These are phyloP conservation scores for Aspergillus bombycis DNA, from an alignment of 2,329 filamentous ascomycete species.

Conservation along the genomic window DNA sequence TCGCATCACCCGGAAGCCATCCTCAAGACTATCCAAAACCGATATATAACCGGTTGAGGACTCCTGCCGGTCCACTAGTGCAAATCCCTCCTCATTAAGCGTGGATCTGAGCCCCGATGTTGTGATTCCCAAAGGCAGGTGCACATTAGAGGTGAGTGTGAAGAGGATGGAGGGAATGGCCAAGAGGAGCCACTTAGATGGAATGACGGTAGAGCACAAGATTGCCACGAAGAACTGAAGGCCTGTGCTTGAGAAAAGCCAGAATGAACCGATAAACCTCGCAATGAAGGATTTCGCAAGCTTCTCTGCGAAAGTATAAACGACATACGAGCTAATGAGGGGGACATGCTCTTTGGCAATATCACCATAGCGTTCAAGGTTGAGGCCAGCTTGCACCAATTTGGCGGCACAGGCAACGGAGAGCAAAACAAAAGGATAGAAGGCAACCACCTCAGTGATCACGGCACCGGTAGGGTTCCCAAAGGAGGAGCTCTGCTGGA, in stretches of 20 bases:
- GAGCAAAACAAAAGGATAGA: slow-evolving; percentile 70
- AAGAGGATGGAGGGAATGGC: slow-evolving; percentile 69
- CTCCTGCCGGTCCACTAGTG: slow-evolving; percentile 78
- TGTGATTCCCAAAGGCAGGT: slow-evolving; percentile 66
- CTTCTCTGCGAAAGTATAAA: slow-evolving; percentile 59
- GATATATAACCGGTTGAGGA: slow-evolving; percentile 92
- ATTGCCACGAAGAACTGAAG: slow-evolving; percentile 70
- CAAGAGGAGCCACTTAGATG: slow-evolving; percentile 68
- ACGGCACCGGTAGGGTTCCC: slow-evolving; percentile 74
- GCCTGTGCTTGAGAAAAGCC: slow-evolving; percentile 71
- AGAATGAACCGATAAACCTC: slow-evolving; percentile 61
- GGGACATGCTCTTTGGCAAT: slow-evolving; percentile 66
- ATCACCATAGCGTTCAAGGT: slow-evolving; percentile 58
- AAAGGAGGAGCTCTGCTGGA: slow-evolving; percentile 65
- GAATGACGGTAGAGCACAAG: slow-evolving; percentile 67
- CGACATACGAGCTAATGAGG: slow-evolving; percentile 66
- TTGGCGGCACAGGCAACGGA: slow-evolving; percentile 66
- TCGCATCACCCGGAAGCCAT: slow-evolving; percentile 78
- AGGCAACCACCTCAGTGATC: slow-evolving; percentile 72
- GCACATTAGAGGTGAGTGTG: slow-evolving; percentile 72
- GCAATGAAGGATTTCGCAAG: slow-evolving; percentile 46
- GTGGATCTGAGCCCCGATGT: slow-evolving; percentile 67
- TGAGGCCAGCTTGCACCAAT: slow-evolving; percentile 61
- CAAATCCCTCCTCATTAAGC: slow-evolving; percentile 68
- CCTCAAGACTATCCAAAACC: slow-evolving; percentile 73